These are phyloP conservation scores for Eucalyptus sp. DNA, from an alignment of 345 rosid genomes.

Conservation along the genomic window DNA sequence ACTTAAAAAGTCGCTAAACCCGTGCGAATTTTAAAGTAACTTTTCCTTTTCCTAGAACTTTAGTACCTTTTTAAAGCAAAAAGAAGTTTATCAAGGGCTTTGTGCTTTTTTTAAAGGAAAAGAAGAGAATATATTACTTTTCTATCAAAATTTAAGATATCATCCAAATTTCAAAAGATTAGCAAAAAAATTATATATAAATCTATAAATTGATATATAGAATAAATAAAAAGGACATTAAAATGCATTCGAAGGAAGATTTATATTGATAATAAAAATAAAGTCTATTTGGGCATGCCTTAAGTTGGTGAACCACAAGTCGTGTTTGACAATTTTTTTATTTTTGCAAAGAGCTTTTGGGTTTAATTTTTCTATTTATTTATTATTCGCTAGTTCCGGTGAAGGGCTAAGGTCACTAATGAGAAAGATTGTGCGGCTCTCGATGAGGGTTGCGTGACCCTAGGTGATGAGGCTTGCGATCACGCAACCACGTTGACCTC, in stretches of 20 bases:
- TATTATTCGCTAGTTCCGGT: fast-evolving
- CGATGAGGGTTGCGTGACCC: too few relatives aligned
- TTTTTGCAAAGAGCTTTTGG: too few relatives aligned
- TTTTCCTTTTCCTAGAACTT: not conserved
- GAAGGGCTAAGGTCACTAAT: too few relatives aligned
- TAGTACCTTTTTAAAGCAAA: not conserved
- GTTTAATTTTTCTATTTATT: too few relatives aligned
- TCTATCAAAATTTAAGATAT: not conserved
- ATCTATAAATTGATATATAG: not conserved
- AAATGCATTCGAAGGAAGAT: not conserved
- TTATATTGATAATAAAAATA: not conserved
- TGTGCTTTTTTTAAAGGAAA: not conserved
- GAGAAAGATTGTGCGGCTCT: too few relatives aligned
- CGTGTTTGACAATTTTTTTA: too few relatives aligned
- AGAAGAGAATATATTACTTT: not conserved
- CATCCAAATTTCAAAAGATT: not conserved
- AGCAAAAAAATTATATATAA: not conserved
- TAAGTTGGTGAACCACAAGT: not conserved
- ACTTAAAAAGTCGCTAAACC: not conserved
- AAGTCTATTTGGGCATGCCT: not conserved
- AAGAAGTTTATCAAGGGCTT: not conserved
- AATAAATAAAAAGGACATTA: not conserved
- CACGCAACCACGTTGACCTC: fast-evolving
- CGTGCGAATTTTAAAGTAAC: not conserved
- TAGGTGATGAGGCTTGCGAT: fast-evolving